phyloP scores from a whole-genome alignment of 257 asterid genomes.

The Cynanchum wilfordii region DNA sequence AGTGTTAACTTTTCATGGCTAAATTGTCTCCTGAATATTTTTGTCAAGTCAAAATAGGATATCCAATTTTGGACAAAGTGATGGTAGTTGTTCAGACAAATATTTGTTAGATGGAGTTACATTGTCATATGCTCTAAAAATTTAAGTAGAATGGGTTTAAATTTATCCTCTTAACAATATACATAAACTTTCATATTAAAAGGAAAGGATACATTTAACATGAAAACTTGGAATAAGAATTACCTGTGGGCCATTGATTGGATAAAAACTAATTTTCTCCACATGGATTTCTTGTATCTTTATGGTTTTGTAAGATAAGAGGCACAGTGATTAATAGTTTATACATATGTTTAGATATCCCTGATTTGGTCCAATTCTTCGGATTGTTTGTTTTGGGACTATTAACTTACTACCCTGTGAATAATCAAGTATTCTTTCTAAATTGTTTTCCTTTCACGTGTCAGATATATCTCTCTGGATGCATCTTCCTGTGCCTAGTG shows the following conservation, averaged over 20 bases:
- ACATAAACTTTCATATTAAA: background rate
- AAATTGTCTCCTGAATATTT: background rate
- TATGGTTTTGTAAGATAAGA: background rate
- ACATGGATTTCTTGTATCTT: background rate
- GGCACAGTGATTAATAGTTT: background rate
- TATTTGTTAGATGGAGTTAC: too few species aligned
- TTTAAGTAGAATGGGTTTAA: too few species aligned
- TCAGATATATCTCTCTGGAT: constrained; percentile 68
- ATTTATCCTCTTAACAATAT: background rate
- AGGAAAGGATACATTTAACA: background rate
- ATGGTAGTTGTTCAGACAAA: background rate
- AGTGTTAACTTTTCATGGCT: background rate
- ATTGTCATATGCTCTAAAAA: too few species aligned
- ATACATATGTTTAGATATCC: background rate
- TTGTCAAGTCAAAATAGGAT: background rate
- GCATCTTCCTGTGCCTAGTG: constrained; percentile 50
- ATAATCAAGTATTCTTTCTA: background rate
- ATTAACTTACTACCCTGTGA: background rate
- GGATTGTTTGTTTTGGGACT: background rate
- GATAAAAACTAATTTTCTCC: background rate
- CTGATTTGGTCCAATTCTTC: background rate
- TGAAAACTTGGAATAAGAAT: constrained; percentile 3
- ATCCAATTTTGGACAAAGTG: background rate
- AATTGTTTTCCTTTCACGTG: constrained; percentile 13
- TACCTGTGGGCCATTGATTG: background rate